Base-by-base conservation (phyloP, 331 rosid species). In the Rosa hybrid region DNA sequence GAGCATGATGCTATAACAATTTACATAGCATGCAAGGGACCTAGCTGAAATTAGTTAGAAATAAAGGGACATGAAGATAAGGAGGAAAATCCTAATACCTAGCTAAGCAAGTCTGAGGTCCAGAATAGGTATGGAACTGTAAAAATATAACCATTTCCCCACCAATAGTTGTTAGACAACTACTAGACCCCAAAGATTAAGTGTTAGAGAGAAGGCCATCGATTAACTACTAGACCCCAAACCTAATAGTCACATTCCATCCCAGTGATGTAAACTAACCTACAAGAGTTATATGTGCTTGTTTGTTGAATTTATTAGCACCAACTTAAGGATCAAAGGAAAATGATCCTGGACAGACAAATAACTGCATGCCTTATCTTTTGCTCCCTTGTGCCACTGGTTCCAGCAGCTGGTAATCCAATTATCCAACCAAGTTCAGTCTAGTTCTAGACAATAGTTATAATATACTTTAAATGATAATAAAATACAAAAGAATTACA, bases 381-480 rank as follows among this genome's bases (percentile, higher is more conserved):
- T 34, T 39, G 13, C 50, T 74, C 7, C 14, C 68, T 53, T 34
- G 68, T 49, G 75, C 57, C 68, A 57, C 49, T 59, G 72, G 56
- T 46, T 72, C 38, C 25, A 48, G 71, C 67, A 75, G 78, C 82
- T 71, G 49, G 18, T 78, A 8, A 53, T 68, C 45, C 34, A 82
- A 73, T 53, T 67, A 18, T 67, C 54, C 30, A 56, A 42, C 25
- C 34, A 78, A 68, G 74, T 54, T 67, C 41, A 56, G 54, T 48
- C 25, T 41, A 56, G 30, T 45, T 39, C 10, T 9, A 23, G 49
- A 48, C 38, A 65, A 38, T 49, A 48, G 14, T 27, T 30, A 27
- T 34, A 50, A 14, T 72, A 72, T 9, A 27, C 18, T 27, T 16
- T 54, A n/a, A 42, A 7, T 34, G 46, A 65, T 23, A 12, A 23